Conservation (phyloP, 345 rosid genomes). For the Excoecaria cochinchinensis region DNA sequence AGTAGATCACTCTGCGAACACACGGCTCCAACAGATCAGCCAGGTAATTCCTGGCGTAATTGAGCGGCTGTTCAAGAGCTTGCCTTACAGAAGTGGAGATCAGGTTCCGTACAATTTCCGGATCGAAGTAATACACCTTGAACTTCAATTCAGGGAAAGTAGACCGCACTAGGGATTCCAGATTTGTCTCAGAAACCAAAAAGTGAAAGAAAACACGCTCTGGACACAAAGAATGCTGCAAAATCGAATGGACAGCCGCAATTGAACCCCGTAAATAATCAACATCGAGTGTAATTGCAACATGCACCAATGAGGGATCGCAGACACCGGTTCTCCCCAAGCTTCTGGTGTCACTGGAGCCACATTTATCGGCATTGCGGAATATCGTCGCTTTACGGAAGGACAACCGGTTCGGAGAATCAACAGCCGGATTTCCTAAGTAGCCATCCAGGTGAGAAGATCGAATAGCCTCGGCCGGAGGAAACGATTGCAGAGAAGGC, state of each 20-base stretch:
- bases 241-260: slow-evolving; percentile 91
- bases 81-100: slow-evolving; percentile 90
- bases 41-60: slow-evolving; percentile 87
- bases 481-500: slow-evolving; percentile 79
- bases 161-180: slow-evolving; percentile 69
- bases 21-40: slow-evolving; percentile 86
- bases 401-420: slow-evolving; percentile 39
- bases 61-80: slow-evolving; percentile 90
- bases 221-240: slow-evolving; percentile 74
- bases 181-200: slow-evolving; percentile 64
- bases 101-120: slow-evolving; percentile 63
- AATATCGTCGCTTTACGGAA: slow-evolving; percentile 60
- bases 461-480: slow-evolving; percentile 92
- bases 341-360: slow-evolving; percentile 30
- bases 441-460: slow-evolving; percentile 57
- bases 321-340: slow-evolving; percentile 46
- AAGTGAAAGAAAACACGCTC: slow-evolving; percentile 89
- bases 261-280: slow-evolving; percentile 91
- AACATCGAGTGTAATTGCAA: slow-evolving; percentile 83
- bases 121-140: slow-evolving; percentile 82
- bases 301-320: slow-evolving; percentile 77
- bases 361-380: slow-evolving; percentile 85
- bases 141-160: slow-evolving; percentile 83
- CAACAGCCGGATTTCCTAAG: slow-evolving; percentile 37
- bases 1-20: slow-evolving; percentile 75